These are phyloP conservation scores for Cordyceps militaris DNA, from an alignment of 2,329 filamentous ascomycete species.

Conservation along the genomic window DNA sequence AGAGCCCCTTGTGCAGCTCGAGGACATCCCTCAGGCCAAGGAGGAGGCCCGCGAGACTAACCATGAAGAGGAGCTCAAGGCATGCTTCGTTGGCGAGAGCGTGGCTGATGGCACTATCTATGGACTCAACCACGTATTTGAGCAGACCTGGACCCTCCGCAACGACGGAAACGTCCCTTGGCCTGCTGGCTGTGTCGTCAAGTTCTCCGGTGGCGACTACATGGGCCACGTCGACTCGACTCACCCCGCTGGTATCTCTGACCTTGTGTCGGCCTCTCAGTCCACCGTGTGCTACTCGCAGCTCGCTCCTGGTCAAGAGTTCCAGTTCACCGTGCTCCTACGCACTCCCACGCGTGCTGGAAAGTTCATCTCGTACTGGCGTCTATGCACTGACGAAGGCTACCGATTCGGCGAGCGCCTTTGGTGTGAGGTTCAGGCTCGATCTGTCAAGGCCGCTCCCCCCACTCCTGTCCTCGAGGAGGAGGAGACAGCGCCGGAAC, in stretches of 20 bases:
- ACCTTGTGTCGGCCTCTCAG: constrained; percentile 72
- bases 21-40: constrained; percentile 13
- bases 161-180: constrained; percentile 75
- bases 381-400: constrained; percentile 74
- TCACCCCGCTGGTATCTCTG: constrained; percentile 68
- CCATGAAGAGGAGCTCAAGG: constrained; percentile 32
- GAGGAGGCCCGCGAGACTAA: constrained; percentile 21
- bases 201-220: constrained; percentile 88
- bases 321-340: constrained; percentile 76
- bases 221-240: constrained; percentile 86
- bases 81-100: constrained; percentile 69
- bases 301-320: constrained; percentile 66
- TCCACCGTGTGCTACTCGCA: constrained; percentile 67
- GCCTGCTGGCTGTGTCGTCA: constrained; percentile 85
- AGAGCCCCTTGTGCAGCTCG: constrained; percentile 10
- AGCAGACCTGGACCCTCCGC: constrained; percentile 84
- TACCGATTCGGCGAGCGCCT: constrained; percentile 84
- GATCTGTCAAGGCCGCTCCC: constrained; percentile 30
- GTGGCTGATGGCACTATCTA: constrained; percentile 72
- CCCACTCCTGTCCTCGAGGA: constrained; percentile 20
- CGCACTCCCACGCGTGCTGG: constrained; percentile 72
- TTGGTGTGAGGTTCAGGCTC: constrained; percentile 86
- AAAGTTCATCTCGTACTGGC: constrained; percentile 92
- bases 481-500: constrained; percentile 22
- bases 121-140: constrained; percentile 64